Evolutionary conservation across 2,329 filamentous ascomycete species (phyloP), one percentile per base, ranked within the genome.

Genomic region (Zopfia rhizophila): DNA sequence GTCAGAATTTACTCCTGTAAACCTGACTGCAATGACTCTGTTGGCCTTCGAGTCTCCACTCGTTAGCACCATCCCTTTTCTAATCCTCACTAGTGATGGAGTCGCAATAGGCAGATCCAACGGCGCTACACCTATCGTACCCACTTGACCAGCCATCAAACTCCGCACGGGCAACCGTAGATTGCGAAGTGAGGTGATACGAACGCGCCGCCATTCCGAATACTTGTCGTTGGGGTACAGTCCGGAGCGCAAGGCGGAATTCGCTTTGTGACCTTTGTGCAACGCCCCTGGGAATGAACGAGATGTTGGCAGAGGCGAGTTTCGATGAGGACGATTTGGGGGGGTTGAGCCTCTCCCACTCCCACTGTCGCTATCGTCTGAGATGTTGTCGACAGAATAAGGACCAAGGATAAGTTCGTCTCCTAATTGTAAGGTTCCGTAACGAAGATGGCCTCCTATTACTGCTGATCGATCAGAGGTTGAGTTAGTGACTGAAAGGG

Each of bases 111-210:
- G 48, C 18, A 54, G 53, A 25, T 63, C 58, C 2, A 68, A 29
- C 3, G 72, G 80, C 3, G 88, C 80, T 38, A 97, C 77, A 0
- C 92, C 93, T 41, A 99, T 82, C 0, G 92, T 97, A 1, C 93
- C 94, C 5, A 93, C 91, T 72, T 99, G 93, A 7, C 90, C 91
- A 12, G 86, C 81, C 38, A 86, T 81, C 6, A 97, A 79, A 0
- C 81, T 84, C 33, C 85, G 84, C 0, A 97, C 91, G 0, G 93
- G 90, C 3, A 97, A 78, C 4, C 93, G 85, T 7, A 99, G 78
- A 58, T 96, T 96, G 16, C 93, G 87, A 30, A 97, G 86, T 59
- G 92, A 97, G 31, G 90, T 86, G 40, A 97, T 85, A 30, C 82
- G 86, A 5, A 93, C 91, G 17, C 80, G 80, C 52, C 90, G 85